Conservation (phyloP, 331 rosid genomes). For the Ulmus americana region DNA sequence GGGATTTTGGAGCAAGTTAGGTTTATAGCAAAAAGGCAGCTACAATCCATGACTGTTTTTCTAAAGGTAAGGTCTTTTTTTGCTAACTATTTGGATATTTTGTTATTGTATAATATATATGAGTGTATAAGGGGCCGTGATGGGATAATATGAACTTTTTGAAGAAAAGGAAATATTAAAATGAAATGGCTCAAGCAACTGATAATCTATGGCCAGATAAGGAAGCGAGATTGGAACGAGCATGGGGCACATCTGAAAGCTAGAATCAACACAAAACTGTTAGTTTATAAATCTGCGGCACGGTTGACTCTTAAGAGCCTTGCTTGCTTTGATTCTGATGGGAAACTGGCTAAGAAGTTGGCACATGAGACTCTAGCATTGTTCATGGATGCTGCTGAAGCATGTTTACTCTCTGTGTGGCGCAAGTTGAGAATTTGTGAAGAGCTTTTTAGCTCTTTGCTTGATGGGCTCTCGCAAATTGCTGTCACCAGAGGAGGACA, state of each 20-base stretch:
- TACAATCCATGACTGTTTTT: constrained; percentile 68
- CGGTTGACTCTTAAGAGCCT: constrained; percentile 58
- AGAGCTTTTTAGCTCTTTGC: constrained; percentile 79
- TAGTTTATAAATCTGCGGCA: constrained; percentile 73
- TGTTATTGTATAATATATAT: neutral
- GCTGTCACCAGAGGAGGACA: constrained; percentile 87
- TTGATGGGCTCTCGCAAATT: constrained; percentile 71
- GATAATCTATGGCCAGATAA: constrained; percentile 53
- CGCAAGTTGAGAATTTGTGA: constrained; percentile 79
- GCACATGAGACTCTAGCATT: constrained; percentile 82
- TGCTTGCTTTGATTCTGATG: constrained; percentile 63
- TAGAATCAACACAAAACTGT: constrained; percentile 73
- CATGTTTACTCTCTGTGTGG: constrained; percentile 90
- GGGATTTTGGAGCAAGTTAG: constrained; percentile 72
- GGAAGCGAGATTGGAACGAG: constrained; percentile 93
- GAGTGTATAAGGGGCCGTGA: neutral
- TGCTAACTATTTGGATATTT: constrained; percentile 2
- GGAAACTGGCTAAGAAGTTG: constrained; percentile 71
- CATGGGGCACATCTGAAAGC: constrained; percentile 76
- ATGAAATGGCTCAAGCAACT: constrained; percentile 14
- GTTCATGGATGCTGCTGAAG: constrained; percentile 90
- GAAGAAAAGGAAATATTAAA: constrained; percentile 11
- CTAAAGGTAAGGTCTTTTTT: constrained; percentile 50
- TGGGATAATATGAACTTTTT: neutral
- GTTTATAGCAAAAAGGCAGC: constrained; percentile 72